A percentile compares a stretch with the other conserved stretches of the same genome.
phyloP scores from a whole-genome alignment of 2,329 filamentous ascomycete genomes.

The Sporothrix curviconia region DNA sequence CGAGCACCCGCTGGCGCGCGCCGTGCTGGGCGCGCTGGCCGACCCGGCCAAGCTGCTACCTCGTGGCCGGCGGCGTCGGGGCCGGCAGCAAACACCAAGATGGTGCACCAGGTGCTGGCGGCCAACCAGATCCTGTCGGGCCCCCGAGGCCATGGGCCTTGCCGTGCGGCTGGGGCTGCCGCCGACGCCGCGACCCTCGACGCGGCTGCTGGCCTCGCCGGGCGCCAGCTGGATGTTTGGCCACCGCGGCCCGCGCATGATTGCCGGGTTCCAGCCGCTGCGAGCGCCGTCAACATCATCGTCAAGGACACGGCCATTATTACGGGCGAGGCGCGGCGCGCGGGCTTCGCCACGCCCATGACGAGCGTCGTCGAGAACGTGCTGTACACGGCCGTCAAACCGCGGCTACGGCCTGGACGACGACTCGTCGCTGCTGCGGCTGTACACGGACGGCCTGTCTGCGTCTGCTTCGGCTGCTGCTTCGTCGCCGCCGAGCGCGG shows the following conservation, averaged over 20 bases:
- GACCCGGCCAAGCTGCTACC: slow-evolving; percentile 54
- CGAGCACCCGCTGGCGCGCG: slow-evolving; percentile 50
- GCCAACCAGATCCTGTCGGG: slow-evolving; percentile 56
- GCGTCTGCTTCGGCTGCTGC: too few relatives aligned
- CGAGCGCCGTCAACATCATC: slow-evolving; percentile 54
- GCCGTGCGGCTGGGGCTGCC: slow-evolving; percentile 51
- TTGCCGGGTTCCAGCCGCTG: slow-evolving; percentile 46
- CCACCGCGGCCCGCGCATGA: slow-evolving; percentile 50
- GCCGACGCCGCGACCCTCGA: slow-evolving; percentile 32
- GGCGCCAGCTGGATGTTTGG: slow-evolving; percentile 58
- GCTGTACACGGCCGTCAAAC: slow-evolving; percentile 53
- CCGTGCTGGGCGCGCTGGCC: slow-evolving; percentile 58
- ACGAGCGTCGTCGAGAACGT: slow-evolving; percentile 58
- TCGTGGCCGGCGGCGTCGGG: slow-evolving; percentile 54
- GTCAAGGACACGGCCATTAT: slow-evolving; percentile 60
- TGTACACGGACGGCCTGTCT: slow-evolving; percentile 39
- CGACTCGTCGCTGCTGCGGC: slow-evolving; percentile 36
- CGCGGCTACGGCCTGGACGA: slow-evolving; percentile 47
- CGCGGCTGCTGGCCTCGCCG: slow-evolving; percentile 37
- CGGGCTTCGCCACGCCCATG: slow-evolving; percentile 54
- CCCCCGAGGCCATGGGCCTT: slow-evolving; percentile 55
- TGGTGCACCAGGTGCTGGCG: slow-evolving; percentile 57
- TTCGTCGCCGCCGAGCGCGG: neutral
- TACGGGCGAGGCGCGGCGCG: slow-evolving; percentile 54
- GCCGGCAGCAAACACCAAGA: slow-evolving; percentile 56